Evolutionary conservation across 2,329 filamentous ascomycete species (phyloP), one percentile per base, ranked within the genome.

Genomic region (Fusarium miscanthi): DNA sequence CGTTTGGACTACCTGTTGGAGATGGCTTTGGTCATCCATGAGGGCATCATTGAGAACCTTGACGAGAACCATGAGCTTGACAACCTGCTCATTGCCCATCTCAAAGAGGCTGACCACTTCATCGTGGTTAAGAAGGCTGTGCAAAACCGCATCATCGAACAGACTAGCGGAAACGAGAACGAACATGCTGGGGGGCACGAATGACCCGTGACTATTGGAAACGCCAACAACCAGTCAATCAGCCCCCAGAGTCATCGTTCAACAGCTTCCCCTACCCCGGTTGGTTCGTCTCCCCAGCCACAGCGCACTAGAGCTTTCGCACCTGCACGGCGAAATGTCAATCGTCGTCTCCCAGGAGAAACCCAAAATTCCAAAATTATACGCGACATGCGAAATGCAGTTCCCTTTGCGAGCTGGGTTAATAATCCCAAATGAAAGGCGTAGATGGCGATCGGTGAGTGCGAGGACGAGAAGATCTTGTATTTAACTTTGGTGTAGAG

Each of bases 131-230:
- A 53, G 25, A 53, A 53, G 14, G 33, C 19, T 3, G 11, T 40
- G 16, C 19, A 35, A 14, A 21, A 11, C 17, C 30, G 2, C 12
- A n/a, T 13, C 2, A 4, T 23, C n/a, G 5, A 23, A 6, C 16
- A 49, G 8, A 5, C 7, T 19, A 13, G n/a, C n/a, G 9, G 14
- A 9, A 21, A 14, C 19, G 19, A 27, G 7, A 5, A 9, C 19
- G 23, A 27, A 17, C 13, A 12, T 10, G 33, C 23, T 17, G 6
- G 17, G n/a, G 17, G 13, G 6, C 5, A 27, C 19, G 2, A n/a
- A 5, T n/a, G 19, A 1, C 49, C 14, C 1, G n/a, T 25, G 6
- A 1, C 23, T 25, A 10, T 3, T 8, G 10, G 7, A 1, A 5
- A 14, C 2, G 23, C 11, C 23, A 31, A n/a, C 21, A 10, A 31